Evolutionary conservation across 202 grass and related monocot species (phyloP).

Genomic region (Digitaria exilis): DNA sequence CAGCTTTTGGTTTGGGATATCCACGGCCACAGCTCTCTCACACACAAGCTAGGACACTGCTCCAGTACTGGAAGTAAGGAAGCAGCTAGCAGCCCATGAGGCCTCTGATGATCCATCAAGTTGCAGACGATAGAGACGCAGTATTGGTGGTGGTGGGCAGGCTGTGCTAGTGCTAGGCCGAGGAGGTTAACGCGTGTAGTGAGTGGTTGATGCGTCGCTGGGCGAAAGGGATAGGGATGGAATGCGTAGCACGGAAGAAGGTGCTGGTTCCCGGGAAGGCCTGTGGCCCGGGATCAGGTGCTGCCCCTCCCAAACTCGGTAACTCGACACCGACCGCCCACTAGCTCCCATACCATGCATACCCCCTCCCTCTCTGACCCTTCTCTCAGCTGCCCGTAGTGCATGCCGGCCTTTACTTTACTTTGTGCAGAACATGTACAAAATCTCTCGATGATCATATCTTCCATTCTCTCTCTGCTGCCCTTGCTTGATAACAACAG

Average conservation of each 20-base stretch:
- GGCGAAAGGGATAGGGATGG: neutral
- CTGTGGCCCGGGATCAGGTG: constrained; percentile 44
- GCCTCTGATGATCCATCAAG: neutral
- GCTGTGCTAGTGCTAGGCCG: neutral
- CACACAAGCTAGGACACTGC: no score
- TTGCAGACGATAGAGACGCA: neutral
- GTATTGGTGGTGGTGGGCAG: neutral
- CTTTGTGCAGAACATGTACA: no score
- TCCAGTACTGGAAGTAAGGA: neutral
- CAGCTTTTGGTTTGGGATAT: no score
- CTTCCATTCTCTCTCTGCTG: neutral
- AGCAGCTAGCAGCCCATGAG: neutral
- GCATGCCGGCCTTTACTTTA: no score
- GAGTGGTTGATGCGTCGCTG: neutral
- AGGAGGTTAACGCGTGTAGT: no score
- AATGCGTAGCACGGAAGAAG: constrained; percentile 33
- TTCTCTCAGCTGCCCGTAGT: no score
- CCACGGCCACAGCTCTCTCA: no score
- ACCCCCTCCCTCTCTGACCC: no score
- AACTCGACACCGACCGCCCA: constrained; percentile 44
- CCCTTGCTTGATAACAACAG: neutral
- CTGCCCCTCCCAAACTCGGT: constrained; percentile 45
- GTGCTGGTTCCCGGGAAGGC: constrained; percentile 1
- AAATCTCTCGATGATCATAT: neutral
- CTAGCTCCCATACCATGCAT: neutral